Evolutionary conservation across 805 yeast species (phyloP).

Genomic region (Candida tammaniensis): DNA sequence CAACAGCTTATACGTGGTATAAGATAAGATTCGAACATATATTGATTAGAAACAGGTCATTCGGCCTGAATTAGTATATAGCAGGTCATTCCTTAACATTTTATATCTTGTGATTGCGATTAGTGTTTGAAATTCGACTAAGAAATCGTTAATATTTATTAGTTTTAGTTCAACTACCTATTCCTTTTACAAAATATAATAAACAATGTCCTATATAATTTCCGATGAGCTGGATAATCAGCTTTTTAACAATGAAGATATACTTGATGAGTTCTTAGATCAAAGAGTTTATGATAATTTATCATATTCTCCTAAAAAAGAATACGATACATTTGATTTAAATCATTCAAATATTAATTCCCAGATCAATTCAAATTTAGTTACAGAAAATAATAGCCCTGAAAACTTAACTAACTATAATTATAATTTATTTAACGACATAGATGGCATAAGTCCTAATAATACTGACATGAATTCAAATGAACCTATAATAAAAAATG

Average conservation of each 20-base stretch:
- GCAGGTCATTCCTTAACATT: too few species aligned
- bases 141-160: too few species aligned
- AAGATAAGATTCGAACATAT: too few species aligned
- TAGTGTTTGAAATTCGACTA: too few species aligned
- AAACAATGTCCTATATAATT: slow-evolving; percentile 1
- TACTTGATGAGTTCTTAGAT: slow-evolving; percentile 56
- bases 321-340: too few species aligned
- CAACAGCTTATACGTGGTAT: too few species aligned
- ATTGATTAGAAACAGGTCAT: too few species aligned
- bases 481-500: too few species aligned
- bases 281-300: slow-evolving; percentile 45
- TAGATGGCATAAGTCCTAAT: slow-evolving; percentile 18
- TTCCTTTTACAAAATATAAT: background rate
- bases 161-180: too few species aligned
- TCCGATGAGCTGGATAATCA: slow-evolving; percentile 2
- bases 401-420: too few species aligned
- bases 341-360: slow-evolving; percentile 1
- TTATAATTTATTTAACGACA: background rate
- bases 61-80: too few species aligned
- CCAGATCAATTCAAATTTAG: background rate
- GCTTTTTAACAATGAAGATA: slow-evolving; percentile 38
- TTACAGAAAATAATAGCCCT: background rate
- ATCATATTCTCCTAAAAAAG: slow-evolving; percentile 15
- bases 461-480: background rate
- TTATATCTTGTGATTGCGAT: too few species aligned